These are phyloP conservation scores for Aspergillus spinulosporus DNA, from an alignment of 2,329 filamentous ascomycete genomes.

Conservation along the genomic window DNA sequence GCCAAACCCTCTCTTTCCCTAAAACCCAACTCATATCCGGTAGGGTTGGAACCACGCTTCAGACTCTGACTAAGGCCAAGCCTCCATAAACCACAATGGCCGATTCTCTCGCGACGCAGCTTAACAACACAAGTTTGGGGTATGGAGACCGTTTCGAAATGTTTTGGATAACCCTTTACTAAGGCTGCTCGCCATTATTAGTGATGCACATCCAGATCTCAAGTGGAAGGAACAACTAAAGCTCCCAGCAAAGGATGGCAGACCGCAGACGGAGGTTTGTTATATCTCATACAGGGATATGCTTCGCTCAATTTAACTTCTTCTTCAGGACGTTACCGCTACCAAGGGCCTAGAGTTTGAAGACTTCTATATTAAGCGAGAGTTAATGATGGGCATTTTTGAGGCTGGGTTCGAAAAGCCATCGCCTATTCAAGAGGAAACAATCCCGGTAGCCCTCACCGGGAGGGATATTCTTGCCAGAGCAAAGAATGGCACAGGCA, in stretches of 20 bases:
- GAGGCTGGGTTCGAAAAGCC: conserved; percentile 99
- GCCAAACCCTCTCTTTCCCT: background rate
- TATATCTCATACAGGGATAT: background rate
- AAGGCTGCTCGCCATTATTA: conserved; percentile 24
- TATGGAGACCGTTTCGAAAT: conserved; percentile 25
- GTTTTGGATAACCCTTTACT: conserved; percentile 9
- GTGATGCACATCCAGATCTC: conserved; percentile 41
- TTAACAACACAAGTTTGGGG: conserved; percentile 47
- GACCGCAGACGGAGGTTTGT: conserved; percentile 53
- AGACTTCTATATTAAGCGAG: conserved; percentile 91
- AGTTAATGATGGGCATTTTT: conserved; percentile 98
- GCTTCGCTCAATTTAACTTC: conserved; percentile 21
- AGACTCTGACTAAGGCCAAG: background rate
- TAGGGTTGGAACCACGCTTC: no score
- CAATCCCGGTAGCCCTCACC: conserved; percentile 92
- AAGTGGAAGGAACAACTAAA: conserved; percentile 51
- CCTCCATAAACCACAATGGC: conserved; percentile 36
- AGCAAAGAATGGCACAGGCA: conserved; percentile 98
- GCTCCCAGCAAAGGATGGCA: conserved; percentile 48
- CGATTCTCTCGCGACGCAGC: conserved; percentile 47
- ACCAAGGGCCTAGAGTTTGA: conserved; percentile 98
- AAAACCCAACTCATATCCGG: background rate
- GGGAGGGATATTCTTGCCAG: conserved; percentile 92
- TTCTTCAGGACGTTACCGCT: conserved; percentile 83
- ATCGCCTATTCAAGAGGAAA: conserved; percentile 98